Evolutionary conservation across 495 filamentous ascomycete species (phyloP).

Genomic region (Aspergillus indologenus): DNA sequence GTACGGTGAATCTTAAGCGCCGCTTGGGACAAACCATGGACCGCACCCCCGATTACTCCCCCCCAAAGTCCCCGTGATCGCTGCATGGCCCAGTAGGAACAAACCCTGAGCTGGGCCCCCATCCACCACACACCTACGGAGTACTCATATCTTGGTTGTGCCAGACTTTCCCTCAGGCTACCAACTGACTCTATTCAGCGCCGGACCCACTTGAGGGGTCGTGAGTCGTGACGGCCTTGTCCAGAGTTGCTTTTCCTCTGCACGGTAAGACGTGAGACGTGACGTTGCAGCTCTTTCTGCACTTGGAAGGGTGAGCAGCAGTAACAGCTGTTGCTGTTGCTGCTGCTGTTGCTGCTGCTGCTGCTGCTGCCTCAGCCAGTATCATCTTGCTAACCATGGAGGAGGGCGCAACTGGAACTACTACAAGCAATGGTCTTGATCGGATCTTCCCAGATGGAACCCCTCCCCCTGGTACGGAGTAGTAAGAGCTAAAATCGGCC

Average conservation of each 20-base stretch:
- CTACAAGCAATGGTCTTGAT: background rate
- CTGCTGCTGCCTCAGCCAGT: too few species aligned
- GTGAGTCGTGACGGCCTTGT: background rate
- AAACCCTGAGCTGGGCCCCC: background rate
- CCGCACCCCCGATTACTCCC: background rate
- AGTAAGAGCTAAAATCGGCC: slow-evolving; percentile 19
- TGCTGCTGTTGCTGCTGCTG: too few species aligned
- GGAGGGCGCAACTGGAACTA: background rate
- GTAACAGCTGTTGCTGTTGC: too few species aligned
- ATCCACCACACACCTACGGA: background rate
- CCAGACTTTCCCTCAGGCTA: background rate
- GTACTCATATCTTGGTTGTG: background rate
- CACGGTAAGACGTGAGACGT: background rate
- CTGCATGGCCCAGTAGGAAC: slow-evolving; percentile 10
- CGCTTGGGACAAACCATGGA: slow-evolving; percentile 1
- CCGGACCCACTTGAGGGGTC: background rate
- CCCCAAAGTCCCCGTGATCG: slow-evolving; percentile 8
- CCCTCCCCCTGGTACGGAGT: slow-evolving; percentile 10
- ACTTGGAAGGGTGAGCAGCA: background rate
- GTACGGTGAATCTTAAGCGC: slow-evolving; percentile 5
- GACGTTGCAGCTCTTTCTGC: slow-evolving; percentile 2
- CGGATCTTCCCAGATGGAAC: slow-evolving; percentile 1
- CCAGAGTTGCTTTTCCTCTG: background rate
- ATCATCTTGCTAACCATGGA: background rate
- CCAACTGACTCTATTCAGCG: background rate